Conservation (phyloP, 805 yeast genomes). For the Maudiozyma serrabonitensis region DNA sequence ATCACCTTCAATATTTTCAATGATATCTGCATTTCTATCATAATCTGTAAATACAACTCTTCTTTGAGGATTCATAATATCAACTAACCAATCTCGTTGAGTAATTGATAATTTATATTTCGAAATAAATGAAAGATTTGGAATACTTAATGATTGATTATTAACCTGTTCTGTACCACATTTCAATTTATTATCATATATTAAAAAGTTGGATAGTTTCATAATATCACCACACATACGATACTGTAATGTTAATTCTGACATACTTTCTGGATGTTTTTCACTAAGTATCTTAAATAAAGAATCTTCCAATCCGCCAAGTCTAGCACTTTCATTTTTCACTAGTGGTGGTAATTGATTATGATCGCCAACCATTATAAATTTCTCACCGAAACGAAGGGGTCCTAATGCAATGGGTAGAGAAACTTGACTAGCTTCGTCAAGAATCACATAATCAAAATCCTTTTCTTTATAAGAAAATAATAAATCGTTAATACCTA, state of each 20-base stretch:
- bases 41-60: slow-evolving; percentile 75
- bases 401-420: slow-evolving; percentile 91
- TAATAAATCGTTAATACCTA: slow-evolving; percentile 42
- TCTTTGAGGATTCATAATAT: slow-evolving; percentile 42
- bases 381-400: slow-evolving; percentile 61
- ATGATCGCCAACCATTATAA: slow-evolving; percentile 94
- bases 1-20: slow-evolving; percentile 53
- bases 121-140: slow-evolving; percentile 14
- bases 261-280: slow-evolving; percentile 62
- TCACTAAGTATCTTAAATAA: slow-evolving; percentile 70
- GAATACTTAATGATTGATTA: slow-evolving; percentile 40
- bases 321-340: slow-evolving; percentile 51
- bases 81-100: slow-evolving; percentile 42
- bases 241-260: slow-evolving; percentile 72
- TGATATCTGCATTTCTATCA: slow-evolving; percentile 44
- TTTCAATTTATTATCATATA: slow-evolving; percentile 64
- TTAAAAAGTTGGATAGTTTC: slow-evolving; percentile 67
- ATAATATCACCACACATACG: slow-evolving; percentile 89
- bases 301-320: slow-evolving; percentile 52
- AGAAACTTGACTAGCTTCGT: slow-evolving; percentile 94
- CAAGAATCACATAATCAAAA: slow-evolving; percentile 90
- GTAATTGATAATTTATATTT: neutral
- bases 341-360: slow-evolving; percentile 88
- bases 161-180: slow-evolving; percentile 68
- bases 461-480: slow-evolving; percentile 31